These are phyloP conservation scores for Racocetra persica DNA, from an alignment of 371 early-diverging fungal genomes.

Conservation along the genomic window DNA sequence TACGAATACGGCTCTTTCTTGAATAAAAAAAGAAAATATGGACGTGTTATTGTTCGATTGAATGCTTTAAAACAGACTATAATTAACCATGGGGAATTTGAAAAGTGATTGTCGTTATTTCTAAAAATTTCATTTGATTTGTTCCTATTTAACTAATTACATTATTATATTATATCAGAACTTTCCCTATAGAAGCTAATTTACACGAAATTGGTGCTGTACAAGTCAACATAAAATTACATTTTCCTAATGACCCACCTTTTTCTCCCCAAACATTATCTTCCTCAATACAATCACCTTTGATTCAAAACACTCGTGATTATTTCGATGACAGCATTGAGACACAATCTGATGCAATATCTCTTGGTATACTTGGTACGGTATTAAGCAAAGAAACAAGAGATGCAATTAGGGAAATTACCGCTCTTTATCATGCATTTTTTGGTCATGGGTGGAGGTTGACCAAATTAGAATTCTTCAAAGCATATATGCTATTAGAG, in stretches of 20 bases:
- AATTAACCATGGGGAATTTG: neutral
- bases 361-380: conserved; percentile 26
- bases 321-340: neutral
- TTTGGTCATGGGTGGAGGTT: conserved; percentile 82
- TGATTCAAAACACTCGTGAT: neutral
- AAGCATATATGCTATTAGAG: conserved; percentile 71
- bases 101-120: neutral
- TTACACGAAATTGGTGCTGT: neutral
- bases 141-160: neutral
- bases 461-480: conserved; percentile 75
- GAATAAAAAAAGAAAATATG: conserved; percentile 21
- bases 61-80: conserved; percentile 5
- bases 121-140: neutral
- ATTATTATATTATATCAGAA: neutral
- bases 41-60: conserved; percentile 3
- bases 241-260: conserved; percentile 15
- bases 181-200: conserved; percentile 8
- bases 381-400: conserved; percentile 32
- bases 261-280: too few relatives aligned
- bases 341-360: neutral
- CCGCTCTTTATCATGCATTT: conserved; percentile 26
- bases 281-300: neutral
- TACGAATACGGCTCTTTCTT: conserved; percentile 22
- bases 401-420: conserved; percentile 39
- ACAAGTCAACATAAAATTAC: conserved; percentile 10